phyloP scores from a whole-genome alignment of 169 alveolate species.

The Cyclospora cayetanensis region DNA sequence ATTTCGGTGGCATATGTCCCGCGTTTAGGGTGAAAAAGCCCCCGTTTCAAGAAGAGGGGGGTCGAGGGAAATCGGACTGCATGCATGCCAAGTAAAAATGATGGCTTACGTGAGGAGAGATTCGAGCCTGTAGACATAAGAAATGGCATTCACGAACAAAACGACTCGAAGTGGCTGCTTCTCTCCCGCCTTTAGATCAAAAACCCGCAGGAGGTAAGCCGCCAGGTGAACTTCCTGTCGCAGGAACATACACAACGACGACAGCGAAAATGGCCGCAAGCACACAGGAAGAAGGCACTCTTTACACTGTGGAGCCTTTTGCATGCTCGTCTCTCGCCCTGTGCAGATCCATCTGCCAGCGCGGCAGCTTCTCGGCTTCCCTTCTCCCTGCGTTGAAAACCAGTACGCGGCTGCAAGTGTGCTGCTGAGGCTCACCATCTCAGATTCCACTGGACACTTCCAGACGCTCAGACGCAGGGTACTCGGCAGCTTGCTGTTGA shows the following conservation, averaged over 20 bases:
- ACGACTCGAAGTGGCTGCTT: slow-evolving; percentile 24
- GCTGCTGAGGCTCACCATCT: slow-evolving; percentile 28
- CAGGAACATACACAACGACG: slow-evolving; percentile 6
- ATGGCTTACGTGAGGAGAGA: slow-evolving; percentile 32
- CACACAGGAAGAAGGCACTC: background rate
- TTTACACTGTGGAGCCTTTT: no score
- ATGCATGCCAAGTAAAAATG: no score
- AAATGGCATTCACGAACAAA: slow-evolving; percentile 64
- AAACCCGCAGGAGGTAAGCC: slow-evolving; percentile 29
- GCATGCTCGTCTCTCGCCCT: no score
- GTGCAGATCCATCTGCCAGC: no score
- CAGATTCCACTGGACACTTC: background rate
- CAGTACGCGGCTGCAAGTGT: background rate
- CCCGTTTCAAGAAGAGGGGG: background rate
- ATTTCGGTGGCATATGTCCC: background rate
- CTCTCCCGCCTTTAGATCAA: background rate
- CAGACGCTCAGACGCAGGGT: slow-evolving; percentile 17
- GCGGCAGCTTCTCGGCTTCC: no score
- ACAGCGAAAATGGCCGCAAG: background rate
- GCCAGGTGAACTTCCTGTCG: slow-evolving; percentile 61
- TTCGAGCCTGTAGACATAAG: slow-evolving; percentile 62
- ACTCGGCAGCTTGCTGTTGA: background rate
- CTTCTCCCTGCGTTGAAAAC: no score
- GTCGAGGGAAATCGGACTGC: background rate
- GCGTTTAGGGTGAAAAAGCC: background rate